Conservation (phyloP, 1,284 basidiomycete species). For the Exsudoporus floridanus region DNA sequence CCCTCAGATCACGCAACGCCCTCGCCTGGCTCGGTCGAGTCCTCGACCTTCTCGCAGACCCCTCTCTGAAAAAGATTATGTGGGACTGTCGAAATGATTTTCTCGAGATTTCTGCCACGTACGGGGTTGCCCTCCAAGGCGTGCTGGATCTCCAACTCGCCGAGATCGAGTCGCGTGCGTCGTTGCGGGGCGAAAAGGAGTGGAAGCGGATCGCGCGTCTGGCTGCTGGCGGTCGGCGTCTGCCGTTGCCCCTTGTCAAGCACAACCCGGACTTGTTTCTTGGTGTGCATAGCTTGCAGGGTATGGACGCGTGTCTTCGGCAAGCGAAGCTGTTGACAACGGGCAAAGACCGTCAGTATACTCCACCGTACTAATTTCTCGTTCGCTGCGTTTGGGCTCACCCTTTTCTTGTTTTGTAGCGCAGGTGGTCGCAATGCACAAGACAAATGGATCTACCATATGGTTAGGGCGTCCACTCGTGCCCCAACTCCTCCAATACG, state of each 20-base stretch:
- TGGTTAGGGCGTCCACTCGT: slow-evolving; percentile 42
- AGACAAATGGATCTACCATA: slow-evolving; percentile 28
- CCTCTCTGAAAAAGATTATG: slow-evolving; percentile 40
- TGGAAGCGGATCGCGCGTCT: slow-evolving; percentile 31
- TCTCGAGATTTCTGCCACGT: slow-evolving; percentile 37
- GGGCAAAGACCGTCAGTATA: slow-evolving; percentile 31
- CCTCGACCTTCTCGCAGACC: slow-evolving; percentile 31
- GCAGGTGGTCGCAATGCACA: slow-evolving; percentile 41
- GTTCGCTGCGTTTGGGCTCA: background rate
- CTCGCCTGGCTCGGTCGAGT: slow-evolving; percentile 25
- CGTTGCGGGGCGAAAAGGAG: slow-evolving; percentile 36
- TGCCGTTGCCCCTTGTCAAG: slow-evolving; percentile 28
- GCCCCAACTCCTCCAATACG: slow-evolving; percentile 39
- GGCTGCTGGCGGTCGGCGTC: slow-evolving; percentile 25
- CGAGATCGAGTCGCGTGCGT: slow-evolving; percentile 36
- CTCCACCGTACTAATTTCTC: too few relatives aligned
- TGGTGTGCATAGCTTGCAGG: slow-evolving; percentile 34
- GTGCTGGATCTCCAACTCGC: slow-evolving; percentile 46
- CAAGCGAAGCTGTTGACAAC: slow-evolving; percentile 19
- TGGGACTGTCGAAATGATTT: slow-evolving; percentile 49
- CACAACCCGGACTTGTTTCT: slow-evolving; percentile 30
- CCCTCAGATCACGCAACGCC: slow-evolving; percentile 26
- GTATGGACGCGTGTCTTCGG: slow-evolving; percentile 30
- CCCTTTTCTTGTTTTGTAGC: slow-evolving; percentile 23
- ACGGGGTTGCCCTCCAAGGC: slow-evolving; percentile 33